Evolutionary conservation across 768 basidiomycete species (phyloP).

Genomic region (Macrolepiota dolichaula): DNA sequence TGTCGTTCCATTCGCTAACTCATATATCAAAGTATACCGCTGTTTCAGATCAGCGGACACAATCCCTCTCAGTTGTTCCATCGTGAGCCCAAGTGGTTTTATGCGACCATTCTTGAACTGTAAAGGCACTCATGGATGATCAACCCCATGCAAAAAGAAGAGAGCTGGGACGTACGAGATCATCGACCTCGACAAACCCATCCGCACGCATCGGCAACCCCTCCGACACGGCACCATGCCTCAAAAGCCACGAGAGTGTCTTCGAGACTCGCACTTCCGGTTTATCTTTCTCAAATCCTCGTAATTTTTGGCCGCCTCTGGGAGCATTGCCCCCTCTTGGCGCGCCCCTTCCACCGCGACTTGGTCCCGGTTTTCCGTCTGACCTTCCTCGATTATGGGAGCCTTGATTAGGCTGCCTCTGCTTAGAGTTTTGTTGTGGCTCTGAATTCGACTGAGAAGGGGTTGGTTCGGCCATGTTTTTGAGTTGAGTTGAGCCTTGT

Average conservation of each 20-base stretch:
- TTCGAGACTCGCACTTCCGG: conserved; percentile 76
- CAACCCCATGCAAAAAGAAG: background rate
- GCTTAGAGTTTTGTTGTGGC: background rate
- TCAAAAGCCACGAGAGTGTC: conserved; percentile 84
- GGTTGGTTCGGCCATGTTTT: background rate
- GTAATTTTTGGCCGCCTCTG: conserved; percentile 42
- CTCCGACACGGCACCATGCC: conserved; percentile 78
- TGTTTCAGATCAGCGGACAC: conserved; percentile 67
- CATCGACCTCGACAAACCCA: conserved; percentile 79
- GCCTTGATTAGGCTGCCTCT: background rate
- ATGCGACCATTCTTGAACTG: conserved; percentile 40
- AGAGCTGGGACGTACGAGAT: conserved; percentile 63
- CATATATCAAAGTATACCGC: conserved; percentile 56
- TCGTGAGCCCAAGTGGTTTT: conserved; percentile 55
- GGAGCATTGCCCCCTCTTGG: too few species aligned
- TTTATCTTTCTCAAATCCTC: conserved; percentile 60
- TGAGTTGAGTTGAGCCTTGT: background rate
- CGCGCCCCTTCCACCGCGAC: conserved; percentile 6
- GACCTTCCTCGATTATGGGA: too few species aligned
- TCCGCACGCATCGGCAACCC: conserved; percentile 75
- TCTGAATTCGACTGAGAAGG: background rate
- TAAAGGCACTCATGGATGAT: background rate
- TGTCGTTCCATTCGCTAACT: conserved; percentile 27
- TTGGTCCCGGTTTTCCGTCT: background rate
- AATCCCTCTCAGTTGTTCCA: conserved; percentile 53